Conservation (phyloP, 768 basidiomycete genomes). For the Russula olivacea region DNA sequence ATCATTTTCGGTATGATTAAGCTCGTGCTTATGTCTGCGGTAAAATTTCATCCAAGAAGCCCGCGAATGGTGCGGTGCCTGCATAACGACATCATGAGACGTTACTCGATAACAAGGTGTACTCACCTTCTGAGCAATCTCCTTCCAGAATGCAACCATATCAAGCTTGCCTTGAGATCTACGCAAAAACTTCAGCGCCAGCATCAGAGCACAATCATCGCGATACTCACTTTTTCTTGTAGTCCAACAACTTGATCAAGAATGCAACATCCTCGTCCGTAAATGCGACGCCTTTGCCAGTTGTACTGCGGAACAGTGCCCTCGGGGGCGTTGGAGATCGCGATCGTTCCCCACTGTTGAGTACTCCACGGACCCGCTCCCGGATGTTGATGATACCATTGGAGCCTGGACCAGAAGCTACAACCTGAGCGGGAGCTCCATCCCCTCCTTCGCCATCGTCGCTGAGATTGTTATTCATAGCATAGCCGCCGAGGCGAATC, state of each 20-base stretch:
- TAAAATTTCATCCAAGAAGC: constrained; percentile 96
- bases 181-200: constrained; percentile 23
- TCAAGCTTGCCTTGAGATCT: constrained; percentile 57
- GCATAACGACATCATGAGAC: background rate
- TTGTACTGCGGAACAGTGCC: constrained; percentile 76
- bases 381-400: constrained; percentile 41
- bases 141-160: constrained; percentile 78
- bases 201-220: background rate
- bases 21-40: constrained; percentile 81
- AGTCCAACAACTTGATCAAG: constrained; percentile 69
- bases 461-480: constrained; percentile 70
- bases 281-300: constrained; percentile 86
- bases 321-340: constrained; percentile 78
- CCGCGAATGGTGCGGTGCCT: constrained; percentile 87
- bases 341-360: constrained; percentile 38
- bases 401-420: constrained; percentile 35
- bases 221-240: constrained; percentile 51
- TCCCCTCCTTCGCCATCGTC: constrained; percentile 44
- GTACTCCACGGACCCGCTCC: constrained; percentile 37
- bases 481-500: constrained; percentile 80
- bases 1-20: constrained; percentile 58
- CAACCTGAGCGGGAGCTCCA: constrained; percentile 27
- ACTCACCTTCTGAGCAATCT: constrained; percentile 58
- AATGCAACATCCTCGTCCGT: constrained; percentile 78
- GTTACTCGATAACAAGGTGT: constrained; percentile 21